These are phyloP conservation scores for Willaertia magna DNA, from an alignment of 208 protist genomes.

Conservation along the genomic window DNA sequence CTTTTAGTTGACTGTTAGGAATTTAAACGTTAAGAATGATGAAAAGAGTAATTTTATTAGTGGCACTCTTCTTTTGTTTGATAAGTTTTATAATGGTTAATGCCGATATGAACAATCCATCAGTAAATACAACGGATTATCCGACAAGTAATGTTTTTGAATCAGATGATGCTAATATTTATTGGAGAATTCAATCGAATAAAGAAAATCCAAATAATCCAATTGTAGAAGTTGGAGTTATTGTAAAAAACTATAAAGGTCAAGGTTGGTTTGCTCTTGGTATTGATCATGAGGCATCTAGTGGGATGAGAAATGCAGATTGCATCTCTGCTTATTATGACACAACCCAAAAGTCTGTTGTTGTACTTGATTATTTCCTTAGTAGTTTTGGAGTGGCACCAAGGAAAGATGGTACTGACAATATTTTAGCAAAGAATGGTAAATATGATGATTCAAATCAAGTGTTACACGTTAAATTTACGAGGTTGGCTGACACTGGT, in stretches of 20 bases:
- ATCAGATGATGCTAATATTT: neutral
- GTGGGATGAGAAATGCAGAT: neutral
- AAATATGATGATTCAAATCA: neutral
- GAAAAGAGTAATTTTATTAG: too few relatives aligned
- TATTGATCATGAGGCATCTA: neutral
- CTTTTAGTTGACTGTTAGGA: too few relatives aligned
- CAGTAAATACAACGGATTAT: too few relatives aligned
- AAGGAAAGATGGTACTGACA: neutral
- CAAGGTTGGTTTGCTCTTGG: neutral
- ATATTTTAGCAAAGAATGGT: neutral
- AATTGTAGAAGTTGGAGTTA: neutral
- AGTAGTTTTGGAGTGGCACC: neutral
- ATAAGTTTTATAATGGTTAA: too few relatives aligned
- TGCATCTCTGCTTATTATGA: neutral
- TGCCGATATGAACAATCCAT: too few relatives aligned
- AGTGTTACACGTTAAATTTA: neutral
- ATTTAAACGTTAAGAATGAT: too few relatives aligned
- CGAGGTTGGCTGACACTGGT: neutral
- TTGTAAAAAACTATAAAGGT: neutral
- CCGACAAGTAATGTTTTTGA: too few relatives aligned
- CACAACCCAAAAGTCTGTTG: neutral
- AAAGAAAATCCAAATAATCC: neutral
- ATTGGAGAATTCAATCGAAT: neutral
- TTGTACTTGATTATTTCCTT: neutral
- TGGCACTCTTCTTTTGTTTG: too few relatives aligned